Conservation (phyloP, 2,329 filamentous ascomycete species). For the Fusarium coicis region DNA sequence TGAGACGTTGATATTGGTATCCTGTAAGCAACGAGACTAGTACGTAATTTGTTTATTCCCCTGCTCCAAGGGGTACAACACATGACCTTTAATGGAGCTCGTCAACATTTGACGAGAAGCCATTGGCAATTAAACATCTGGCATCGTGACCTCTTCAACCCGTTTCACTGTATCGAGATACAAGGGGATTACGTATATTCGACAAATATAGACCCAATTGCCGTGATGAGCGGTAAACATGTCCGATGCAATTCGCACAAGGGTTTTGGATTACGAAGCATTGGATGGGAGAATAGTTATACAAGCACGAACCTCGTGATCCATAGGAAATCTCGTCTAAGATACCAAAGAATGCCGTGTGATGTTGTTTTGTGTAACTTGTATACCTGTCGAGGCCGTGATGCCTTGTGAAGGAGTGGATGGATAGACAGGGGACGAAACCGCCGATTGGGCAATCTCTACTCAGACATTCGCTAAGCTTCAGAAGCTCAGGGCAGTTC, state of each 20-base stretch:
- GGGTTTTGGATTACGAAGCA: conserved; percentile 28
- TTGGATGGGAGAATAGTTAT: neutral
- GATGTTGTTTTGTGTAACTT: conserved; percentile 14
- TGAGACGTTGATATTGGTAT: conserved; percentile 13
- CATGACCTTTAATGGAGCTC: conserved; percentile 42
- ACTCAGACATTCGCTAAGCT: conserved; percentile 9
- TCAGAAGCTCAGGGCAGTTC: conserved; percentile 11
- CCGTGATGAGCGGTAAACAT: conserved; percentile 28
- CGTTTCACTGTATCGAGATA: conserved; percentile 10
- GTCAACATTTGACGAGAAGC: conserved; percentile 27
- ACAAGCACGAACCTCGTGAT: conserved; percentile 28
- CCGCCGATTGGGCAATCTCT: conserved; percentile 36
- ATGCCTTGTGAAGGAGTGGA: conserved; percentile 3
- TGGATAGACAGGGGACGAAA: conserved; percentile 14
- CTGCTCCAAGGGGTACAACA: conserved; percentile 35
- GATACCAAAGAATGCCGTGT: conserved; percentile 13
- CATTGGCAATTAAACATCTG: conserved; percentile 44
- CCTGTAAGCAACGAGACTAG: conserved; percentile 33
- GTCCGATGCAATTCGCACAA: conserved; percentile 10
- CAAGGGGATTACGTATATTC: conserved; percentile 22
- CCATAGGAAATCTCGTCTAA: conserved; percentile 5
- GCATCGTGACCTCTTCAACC: conserved; percentile 42
- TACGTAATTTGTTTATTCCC: conserved; percentile 41
- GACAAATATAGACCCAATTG: conserved; percentile 6
- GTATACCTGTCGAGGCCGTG: conserved; percentile 17